Evolutionary conservation across 2,329 filamentous ascomycete species (phyloP).

Genomic region (Penicillium sumatraense): DNA sequence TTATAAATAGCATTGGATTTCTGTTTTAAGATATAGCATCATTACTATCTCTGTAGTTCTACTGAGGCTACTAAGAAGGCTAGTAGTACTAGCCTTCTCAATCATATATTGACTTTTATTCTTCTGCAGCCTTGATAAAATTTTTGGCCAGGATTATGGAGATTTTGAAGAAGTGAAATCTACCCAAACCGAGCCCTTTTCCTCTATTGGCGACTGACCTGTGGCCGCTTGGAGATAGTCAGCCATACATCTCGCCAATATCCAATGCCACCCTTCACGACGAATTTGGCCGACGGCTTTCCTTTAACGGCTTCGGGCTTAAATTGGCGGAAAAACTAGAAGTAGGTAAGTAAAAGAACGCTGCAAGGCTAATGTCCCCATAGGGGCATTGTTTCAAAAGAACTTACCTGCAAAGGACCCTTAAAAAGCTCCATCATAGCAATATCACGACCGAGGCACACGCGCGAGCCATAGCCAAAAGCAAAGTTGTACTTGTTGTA

Average conservation of each 20-base stretch:
- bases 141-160: too few relatives aligned
- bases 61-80: too few relatives aligned
- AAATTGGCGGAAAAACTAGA: conserved; percentile 38
- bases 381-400: not conserved
- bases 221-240: conserved; percentile 32
- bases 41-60: too few relatives aligned
- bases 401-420: conserved; percentile 37
- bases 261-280: conserved; percentile 39
- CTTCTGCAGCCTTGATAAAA: too few relatives aligned
- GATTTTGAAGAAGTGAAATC: not conserved
- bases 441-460: conserved; percentile 56
- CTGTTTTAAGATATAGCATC: not conserved
- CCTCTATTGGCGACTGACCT: conserved; percentile 14
- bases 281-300: conserved; percentile 34
- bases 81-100: too few relatives aligned
- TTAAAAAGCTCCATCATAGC: conserved; percentile 61
- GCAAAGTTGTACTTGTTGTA: conserved; percentile 55
- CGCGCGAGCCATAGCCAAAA: conserved; percentile 56
- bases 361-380: not conserved
- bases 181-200: not conserved
- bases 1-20: conserved; percentile 9
- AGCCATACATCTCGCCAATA: conserved; percentile 40
- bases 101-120: too few relatives aligned
- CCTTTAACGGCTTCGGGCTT: conserved; percentile 25
- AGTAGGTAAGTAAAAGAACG: conserved; percentile 6